A percentile compares a stretch with the other conserved stretches of the same genome.
These are phyloP conservation scores for Saururus chinensis DNA, from an alignment of 164 flowering plant genomes.

Conservation along the genomic window DNA sequence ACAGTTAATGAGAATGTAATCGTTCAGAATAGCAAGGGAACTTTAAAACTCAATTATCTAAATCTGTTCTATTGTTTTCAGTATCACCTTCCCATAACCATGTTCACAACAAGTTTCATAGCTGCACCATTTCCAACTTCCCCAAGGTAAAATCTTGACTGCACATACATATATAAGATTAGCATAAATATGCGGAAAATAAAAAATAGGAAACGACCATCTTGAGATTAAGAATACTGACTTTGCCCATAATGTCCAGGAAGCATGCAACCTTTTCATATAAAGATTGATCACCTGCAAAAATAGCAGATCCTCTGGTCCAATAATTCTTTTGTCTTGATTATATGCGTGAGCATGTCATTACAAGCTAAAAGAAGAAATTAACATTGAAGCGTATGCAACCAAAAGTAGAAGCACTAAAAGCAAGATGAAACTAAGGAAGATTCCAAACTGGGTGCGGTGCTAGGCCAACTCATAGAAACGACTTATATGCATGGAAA, in stretches of 20 bases:
- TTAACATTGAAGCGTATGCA: too few species aligned
- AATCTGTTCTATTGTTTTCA: too few species aligned
- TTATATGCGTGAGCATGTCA: not conserved
- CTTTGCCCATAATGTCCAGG: conserved; percentile 96
- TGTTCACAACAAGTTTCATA: conserved; percentile 94
- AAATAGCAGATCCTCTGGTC: conserved; percentile 3
- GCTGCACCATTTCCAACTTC: conserved; percentile 98
- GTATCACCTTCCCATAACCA: conserved; percentile 92
- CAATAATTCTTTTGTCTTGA: not conserved
- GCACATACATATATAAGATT: conserved; percentile 11
- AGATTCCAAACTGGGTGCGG: too few species aligned
- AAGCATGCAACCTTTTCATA: conserved; percentile 58
- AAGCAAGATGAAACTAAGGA: too few species aligned
- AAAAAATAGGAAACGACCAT: not conserved
- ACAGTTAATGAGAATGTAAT: not conserved
- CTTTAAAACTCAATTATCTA: too few species aligned
- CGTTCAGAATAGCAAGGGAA: not conserved
- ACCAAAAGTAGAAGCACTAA: too few species aligned
- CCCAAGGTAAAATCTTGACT: conserved; percentile 91
- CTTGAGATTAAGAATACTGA: conserved; percentile 6
- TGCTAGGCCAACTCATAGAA: not conserved
- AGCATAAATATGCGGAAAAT: not conserved
- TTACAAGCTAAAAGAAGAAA: too few species aligned
- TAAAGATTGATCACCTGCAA: conserved; percentile 69
- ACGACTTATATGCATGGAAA: not conserved